Conservation (phyloP, 306 rosid genomes). For the Lupinus albus region DNA sequence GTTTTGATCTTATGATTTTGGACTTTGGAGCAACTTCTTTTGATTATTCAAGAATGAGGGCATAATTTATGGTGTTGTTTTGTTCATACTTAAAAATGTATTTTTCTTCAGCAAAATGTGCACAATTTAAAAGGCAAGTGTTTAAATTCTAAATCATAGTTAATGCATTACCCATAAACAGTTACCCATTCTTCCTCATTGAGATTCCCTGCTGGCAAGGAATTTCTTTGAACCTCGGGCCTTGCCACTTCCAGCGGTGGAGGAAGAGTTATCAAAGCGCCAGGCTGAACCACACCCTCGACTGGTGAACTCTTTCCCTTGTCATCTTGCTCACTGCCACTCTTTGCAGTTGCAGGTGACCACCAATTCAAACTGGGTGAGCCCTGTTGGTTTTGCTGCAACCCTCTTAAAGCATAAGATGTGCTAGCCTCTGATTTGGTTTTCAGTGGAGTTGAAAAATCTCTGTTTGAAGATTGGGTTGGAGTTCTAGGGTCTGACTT, state of each 20-base stretch:
- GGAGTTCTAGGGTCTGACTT: constrained; percentile 74
- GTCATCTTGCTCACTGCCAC: constrained; percentile 77
- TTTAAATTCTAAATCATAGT: constrained; percentile 30
- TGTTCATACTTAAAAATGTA: no score
- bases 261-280: constrained; percentile 86
- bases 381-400: constrained; percentile 69
- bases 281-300: constrained; percentile 92
- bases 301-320: constrained; percentile 87
- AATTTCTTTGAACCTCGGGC: constrained; percentile 79
- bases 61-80: no score
- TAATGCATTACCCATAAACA: constrained; percentile 80
- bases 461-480: constrained; percentile 54
- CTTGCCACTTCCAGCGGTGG: constrained; percentile 89
- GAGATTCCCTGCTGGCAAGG: constrained; percentile 68
- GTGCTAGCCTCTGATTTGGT: constrained; percentile 77
- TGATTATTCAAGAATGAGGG: no score
- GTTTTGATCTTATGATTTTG: no score
- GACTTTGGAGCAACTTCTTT: no score
- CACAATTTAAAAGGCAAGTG: constrained; percentile 2
- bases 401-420: constrained; percentile 67
- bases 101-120: neutral
- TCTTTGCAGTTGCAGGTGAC: constrained; percentile 81
- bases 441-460: constrained; percentile 62
- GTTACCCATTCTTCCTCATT: constrained; percentile 97
- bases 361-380: constrained; percentile 71